Conservation (phyloP, 306 rosid species). For the Spatholobus suberectus region DNA sequence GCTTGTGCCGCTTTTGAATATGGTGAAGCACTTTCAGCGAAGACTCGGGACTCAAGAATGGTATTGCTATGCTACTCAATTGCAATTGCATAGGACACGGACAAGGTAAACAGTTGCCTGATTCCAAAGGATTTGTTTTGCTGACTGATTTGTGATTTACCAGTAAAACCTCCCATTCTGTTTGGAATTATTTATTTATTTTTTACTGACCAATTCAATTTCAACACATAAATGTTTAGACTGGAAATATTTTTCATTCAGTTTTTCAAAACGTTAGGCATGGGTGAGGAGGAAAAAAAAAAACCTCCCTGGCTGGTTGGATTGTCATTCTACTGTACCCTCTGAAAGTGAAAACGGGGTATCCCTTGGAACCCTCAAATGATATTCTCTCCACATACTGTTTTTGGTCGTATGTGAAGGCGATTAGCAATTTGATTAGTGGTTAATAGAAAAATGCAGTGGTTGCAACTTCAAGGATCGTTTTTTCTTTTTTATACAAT, state of each 20-base stretch:
- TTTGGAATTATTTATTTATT: background rate
- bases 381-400: slow-evolving; percentile 18
- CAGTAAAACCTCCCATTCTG: background rate
- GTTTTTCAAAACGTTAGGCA: slow-evolving; percentile 4
- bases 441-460: slow-evolving; percentile 6
- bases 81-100: slow-evolving; percentile 16
- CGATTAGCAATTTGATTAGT: slow-evolving; percentile 14
- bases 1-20: slow-evolving; percentile 13
- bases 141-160: background rate
- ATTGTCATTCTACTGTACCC: background rate
- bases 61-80: background rate
- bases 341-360: slow-evolving; percentile 27
- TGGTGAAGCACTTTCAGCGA: slow-evolving; percentile 9
- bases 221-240: background rate
- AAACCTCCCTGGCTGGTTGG: slow-evolving; percentile 10
- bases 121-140: background rate
- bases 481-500: background rate
- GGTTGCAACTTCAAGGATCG: background rate
- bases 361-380: slow-evolving; percentile 5
- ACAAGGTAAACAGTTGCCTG: background rate
- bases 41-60: background rate
- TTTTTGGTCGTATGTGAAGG: slow-evolving; percentile 41
- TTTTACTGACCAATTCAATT: background rate
- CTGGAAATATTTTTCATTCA: background rate
- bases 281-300: background rate